Evolutionary conservation across 371 early-diverging fungal species (phyloP).

Genomic region (Mortierella sp.): DNA sequence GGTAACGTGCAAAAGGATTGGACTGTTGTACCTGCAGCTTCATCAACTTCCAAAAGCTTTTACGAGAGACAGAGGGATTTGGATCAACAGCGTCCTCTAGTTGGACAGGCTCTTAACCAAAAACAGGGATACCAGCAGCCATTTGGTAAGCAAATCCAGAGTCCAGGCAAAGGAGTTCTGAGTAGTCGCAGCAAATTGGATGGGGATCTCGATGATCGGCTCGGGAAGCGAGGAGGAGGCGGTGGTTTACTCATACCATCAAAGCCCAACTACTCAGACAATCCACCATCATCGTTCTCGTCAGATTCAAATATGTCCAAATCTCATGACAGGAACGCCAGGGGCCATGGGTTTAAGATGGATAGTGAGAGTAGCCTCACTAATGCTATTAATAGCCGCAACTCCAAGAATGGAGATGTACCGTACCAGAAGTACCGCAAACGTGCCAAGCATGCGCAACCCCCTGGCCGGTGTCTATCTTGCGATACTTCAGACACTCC

Average conservation of each 20-base stretch:
- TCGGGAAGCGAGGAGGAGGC: neutral
- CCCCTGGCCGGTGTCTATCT: slow-evolving; percentile 66
- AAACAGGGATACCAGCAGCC: neutral
- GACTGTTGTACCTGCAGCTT: slow-evolving; percentile 31
- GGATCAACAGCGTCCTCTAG: slow-evolving; percentile 17
- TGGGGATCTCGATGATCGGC: neutral
- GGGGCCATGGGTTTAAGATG: neutral
- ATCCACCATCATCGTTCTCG: neutral
- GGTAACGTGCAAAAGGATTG: slow-evolving; percentile 35
- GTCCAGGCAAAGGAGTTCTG: neutral
- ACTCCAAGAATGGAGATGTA: slow-evolving; percentile 21
- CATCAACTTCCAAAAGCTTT: slow-evolving; percentile 26
- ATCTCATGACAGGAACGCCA: neutral
- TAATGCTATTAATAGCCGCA: neutral
- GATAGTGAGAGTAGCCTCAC: neutral
- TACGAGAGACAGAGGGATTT: slow-evolving; percentile 29
- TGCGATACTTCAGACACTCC: slow-evolving; percentile 72
- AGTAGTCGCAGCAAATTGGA: neutral
- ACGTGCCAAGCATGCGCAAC: slow-evolving; percentile 58
- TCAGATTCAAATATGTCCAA: slow-evolving; percentile 1
- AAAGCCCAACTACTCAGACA: neutral
- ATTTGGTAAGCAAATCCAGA: neutral
- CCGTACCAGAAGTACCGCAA: slow-evolving; percentile 47
- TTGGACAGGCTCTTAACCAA: neutral
- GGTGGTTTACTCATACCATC: neutral